A percentile compares a stretch with the other conserved stretches of the same genome.
Conservation (phyloP, 78 protist species). For the Dictyostelium discoideum region DNA sequence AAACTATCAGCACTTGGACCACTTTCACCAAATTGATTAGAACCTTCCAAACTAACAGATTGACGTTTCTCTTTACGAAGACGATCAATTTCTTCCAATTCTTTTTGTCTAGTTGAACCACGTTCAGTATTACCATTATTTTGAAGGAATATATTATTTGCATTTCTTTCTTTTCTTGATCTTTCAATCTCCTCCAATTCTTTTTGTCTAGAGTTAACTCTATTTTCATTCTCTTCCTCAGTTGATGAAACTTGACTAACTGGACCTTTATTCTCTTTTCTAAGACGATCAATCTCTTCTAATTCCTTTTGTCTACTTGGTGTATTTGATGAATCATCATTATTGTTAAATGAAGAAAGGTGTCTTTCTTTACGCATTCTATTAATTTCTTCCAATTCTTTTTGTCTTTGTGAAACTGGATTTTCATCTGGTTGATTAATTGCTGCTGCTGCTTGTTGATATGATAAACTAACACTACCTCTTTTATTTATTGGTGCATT, state of each 20-base stretch:
- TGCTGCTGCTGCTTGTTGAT: conserved; percentile 1
- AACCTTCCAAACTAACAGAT: not conserved
- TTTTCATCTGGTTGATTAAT: not conserved
- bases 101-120: conserved; percentile 29
- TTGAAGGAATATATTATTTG: conserved; percentile 15
- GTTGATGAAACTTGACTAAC: not conserved
- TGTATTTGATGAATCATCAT: not conserved
- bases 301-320: conserved; percentile 32
- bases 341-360: not conserved
- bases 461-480: not conserved
- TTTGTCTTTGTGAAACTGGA: conserved; percentile 36
- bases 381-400: conserved; percentile 42
- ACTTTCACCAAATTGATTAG: not conserved
- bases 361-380: conserved; percentile 25
- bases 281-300: conserved; percentile 23
- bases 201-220: not conserved
- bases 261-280: conserved; percentile 11
- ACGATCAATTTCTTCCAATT: conserved; percentile 17
- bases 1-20: not conserved
- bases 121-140: conserved; percentile 5
- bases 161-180: conserved; percentile 3
- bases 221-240: not conserved
- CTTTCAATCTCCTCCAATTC: conserved; percentile 20
- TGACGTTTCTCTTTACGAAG: not conserved
- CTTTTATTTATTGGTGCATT: not conserved